Conservation (phyloP, 768 basidiomycete genomes). For the Tubosaeta sp. region DNA sequence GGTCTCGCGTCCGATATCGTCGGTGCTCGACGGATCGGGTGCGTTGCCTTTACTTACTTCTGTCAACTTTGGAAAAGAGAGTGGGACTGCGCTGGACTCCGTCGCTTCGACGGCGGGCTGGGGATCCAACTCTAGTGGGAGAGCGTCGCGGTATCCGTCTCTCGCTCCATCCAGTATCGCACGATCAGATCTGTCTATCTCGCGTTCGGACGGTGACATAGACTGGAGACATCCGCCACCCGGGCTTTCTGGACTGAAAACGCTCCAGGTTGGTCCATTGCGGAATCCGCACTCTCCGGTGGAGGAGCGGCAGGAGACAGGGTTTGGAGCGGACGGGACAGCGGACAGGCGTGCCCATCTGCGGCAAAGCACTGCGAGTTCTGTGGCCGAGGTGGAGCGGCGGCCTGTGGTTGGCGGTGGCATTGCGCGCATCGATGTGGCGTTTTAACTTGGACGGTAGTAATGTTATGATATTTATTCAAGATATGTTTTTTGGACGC, state of each 20-base stretch:
- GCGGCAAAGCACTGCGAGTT: conserved; percentile 14
- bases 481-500: not conserved
- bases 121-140: conserved; percentile 14
- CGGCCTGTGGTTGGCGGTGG: conserved; percentile 17
- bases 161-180: conserved; percentile 18
- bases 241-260: conserved; percentile 19
- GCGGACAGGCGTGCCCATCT: conserved; percentile 18
- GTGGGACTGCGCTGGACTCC: conserved; percentile 14
- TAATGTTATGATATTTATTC: conserved; percentile 23
- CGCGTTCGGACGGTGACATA: conserved; percentile 9
- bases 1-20: conserved; percentile 5
- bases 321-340: not conserved
- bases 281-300: conserved; percentile 23
- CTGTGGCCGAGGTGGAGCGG: conserved; percentile 21
- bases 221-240: conserved; percentile 26
- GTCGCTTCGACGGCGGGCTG: conserved; percentile 10
- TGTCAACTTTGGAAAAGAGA: conserved; percentile 21
- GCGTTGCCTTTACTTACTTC: conserved; percentile 24
- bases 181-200: conserved; percentile 4
- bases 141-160: conserved; percentile 27
- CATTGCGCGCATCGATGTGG: conserved; percentile 26
- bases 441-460: conserved; percentile 10
- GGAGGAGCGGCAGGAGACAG: conserved; percentile 2
- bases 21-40: not conserved
- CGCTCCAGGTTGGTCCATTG: conserved; percentile 11